Percentiles rank a stretch among this genome's conserved stretches.
phyloP scores from a whole-genome alignment of 257 asterid genomes.

The Salvia hispanica region DNA sequence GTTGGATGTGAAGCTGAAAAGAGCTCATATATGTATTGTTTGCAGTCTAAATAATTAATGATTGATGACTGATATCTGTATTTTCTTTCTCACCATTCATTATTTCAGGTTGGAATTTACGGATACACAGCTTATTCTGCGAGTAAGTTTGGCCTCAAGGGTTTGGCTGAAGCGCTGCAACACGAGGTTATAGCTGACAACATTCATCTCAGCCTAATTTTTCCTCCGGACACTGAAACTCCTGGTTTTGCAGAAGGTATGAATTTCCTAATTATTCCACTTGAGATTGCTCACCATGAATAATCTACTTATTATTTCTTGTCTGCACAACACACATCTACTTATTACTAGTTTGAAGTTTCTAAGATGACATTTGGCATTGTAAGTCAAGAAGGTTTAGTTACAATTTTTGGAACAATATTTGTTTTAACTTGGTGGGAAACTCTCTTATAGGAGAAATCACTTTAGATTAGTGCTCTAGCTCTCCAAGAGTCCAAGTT shows the following conservation, averaged over 20 bases:
- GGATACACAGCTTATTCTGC: slow-evolving; percentile 98
- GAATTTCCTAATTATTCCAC: slow-evolving; percentile 11
- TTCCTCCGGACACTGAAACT: slow-evolving; percentile 97
- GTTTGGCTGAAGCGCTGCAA: slow-evolving; percentile 96
- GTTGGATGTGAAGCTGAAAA: not conserved
- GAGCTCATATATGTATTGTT: not conserved
- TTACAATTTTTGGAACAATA: not conserved
- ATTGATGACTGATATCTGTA: not conserved
- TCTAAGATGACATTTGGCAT: not conserved
- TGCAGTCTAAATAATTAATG: not conserved
- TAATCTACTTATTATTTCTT: not conserved
- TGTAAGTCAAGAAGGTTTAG: not conserved
- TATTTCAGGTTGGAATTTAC: slow-evolving; percentile 81
- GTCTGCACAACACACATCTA: too few relatives aligned
- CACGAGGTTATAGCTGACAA: slow-evolving; percentile 80
- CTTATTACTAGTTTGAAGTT: too few relatives aligned
- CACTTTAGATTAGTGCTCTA: not conserved
- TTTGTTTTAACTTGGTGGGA: not conserved
- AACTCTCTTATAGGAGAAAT: not conserved
- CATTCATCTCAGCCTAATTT: slow-evolving; percentile 87
- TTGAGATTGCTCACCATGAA: not conserved
- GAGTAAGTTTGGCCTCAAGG: slow-evolving; percentile 89
- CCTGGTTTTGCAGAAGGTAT: slow-evolving; percentile 90
- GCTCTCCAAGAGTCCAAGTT: not conserved
- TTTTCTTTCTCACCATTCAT: not conserved